Percentiles rank a stretch among this genome's conserved stretches.
These are phyloP conservation scores for Marasmius oreades DNA, from an alignment of 1,284 basidiomycete species.

Conservation along the genomic window DNA sequence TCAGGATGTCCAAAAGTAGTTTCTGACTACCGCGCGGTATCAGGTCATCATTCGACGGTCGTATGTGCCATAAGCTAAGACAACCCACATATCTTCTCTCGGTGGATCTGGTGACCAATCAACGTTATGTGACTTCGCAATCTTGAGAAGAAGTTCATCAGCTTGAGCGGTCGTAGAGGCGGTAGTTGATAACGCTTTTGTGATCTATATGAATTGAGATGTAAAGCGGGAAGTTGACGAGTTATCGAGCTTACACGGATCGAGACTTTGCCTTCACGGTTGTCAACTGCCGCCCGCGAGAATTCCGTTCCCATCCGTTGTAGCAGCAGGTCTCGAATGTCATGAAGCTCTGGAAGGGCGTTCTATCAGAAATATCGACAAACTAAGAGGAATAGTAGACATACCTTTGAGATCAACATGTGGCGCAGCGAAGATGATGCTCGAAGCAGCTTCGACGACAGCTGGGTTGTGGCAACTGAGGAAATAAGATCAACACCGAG, in stretches of 20 bases:
- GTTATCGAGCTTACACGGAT: slow-evolving; percentile 35
- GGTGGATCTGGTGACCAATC: slow-evolving; percentile 59
- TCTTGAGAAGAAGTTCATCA: slow-evolving; percentile 49
- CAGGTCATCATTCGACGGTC: slow-evolving; percentile 1
- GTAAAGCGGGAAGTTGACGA: neutral
- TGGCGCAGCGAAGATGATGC: slow-evolving; percentile 59
- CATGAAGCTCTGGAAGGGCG: slow-evolving; percentile 49
- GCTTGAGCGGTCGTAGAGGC: slow-evolving; percentile 53
- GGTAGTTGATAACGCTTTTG: slow-evolving; percentile 46
- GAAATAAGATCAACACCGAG: slow-evolving; percentile 6
- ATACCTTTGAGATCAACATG: slow-evolving; percentile 57
- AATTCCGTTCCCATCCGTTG: slow-evolving; percentile 57
- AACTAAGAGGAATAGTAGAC: neutral
- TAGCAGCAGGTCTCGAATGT: slow-evolving; percentile 50
- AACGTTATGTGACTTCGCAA: slow-evolving; percentile 52
- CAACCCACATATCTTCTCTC: slow-evolving; percentile 57
- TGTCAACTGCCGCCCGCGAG: slow-evolving; percentile 45
- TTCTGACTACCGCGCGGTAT: slow-evolving; percentile 37
- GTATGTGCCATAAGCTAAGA: neutral
- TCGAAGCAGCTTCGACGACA: slow-evolving; percentile 61
- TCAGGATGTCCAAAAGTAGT: slow-evolving; percentile 55
- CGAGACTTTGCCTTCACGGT: slow-evolving; percentile 55
- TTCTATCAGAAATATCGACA: neutral
- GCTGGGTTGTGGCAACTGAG: slow-evolving; percentile 38
- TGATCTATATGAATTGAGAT: slow-evolving; percentile 33